These are phyloP conservation scores for Corylus avellana DNA, from an alignment of 306 rosid species.

Conservation along the genomic window DNA sequence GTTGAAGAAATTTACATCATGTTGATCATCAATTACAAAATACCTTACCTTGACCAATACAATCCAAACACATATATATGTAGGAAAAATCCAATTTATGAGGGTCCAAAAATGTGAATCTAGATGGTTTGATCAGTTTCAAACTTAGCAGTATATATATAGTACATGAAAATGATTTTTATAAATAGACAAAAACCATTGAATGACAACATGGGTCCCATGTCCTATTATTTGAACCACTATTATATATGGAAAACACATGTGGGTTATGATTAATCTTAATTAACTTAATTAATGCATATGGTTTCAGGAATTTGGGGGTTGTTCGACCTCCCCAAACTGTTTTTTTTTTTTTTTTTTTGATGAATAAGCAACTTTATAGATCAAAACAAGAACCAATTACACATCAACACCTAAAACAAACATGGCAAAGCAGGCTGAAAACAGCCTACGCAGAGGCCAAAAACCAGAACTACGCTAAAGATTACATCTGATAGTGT, in stretches of 20 bases:
- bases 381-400: no score
- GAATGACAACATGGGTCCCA: background rate
- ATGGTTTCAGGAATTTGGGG: no score
- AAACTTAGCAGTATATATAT: background rate
- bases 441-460: no score
- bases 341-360: no score
- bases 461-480: no score
- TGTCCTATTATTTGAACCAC: background rate
- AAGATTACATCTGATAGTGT: no score
- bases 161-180: background rate
- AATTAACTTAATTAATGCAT: background rate
- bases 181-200: background rate
- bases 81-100: background rate
- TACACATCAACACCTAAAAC: no score
- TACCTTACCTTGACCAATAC: background rate
- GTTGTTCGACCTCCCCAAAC: no score
- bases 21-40: background rate
- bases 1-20: background rate
- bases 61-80: background rate
- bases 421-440: no score
- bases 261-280: background rate
- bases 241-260: background rate
- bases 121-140: background rate
- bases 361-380: no score
- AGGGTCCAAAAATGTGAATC: background rate